A percentile compares a stretch with the other conserved stretches of the same genome.
These are phyloP conservation scores for Pleoardoris graminearum DNA, from an alignment of 2,329 filamentous ascomycete species.

Conservation along the genomic window DNA sequence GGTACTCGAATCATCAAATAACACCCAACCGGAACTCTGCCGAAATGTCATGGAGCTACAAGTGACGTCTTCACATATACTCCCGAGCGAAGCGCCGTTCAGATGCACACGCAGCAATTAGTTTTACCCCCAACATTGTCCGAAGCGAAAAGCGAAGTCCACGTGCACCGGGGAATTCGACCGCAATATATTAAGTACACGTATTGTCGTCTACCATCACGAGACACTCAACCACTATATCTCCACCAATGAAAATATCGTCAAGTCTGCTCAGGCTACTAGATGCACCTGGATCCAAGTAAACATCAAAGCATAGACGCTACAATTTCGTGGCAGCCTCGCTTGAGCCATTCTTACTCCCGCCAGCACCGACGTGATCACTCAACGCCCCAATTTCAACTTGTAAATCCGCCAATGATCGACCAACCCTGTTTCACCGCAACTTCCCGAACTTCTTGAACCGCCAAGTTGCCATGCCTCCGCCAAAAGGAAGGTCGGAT, in stretches of 20 bases:
- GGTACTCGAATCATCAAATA: background rate
- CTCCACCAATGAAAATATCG: slow-evolving; percentile 27
- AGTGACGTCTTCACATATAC: background rate
- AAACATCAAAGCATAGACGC: slow-evolving; percentile 4
- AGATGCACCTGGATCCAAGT: slow-evolving; percentile 19
- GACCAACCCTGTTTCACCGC: background rate
- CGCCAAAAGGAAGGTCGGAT: slow-evolving; percentile 13
- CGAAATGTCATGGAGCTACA: background rate
- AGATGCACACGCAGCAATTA: background rate
- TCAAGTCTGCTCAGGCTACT: slow-evolving; percentile 1
- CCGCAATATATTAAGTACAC: slow-evolving; percentile 22
- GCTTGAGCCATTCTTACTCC: slow-evolving; percentile 8
- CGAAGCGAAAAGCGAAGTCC: slow-evolving; percentile 1
- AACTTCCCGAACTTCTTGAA: no score
- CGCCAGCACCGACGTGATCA: slow-evolving; percentile 1
- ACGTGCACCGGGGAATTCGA: slow-evolving; percentile 4
- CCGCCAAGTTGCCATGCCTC: slow-evolving; percentile 3
- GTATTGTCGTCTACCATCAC: slow-evolving; percentile 23
- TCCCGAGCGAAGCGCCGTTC: background rate
- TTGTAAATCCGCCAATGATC: slow-evolving; percentile 6
- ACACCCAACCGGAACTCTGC: background rate
- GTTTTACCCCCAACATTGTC: background rate
- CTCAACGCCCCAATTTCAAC: background rate
- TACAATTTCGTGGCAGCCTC: background rate
- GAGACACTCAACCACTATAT: slow-evolving; percentile 1